Percentiles rank a stretch among this genome's conserved stretches.
Conservation (phyloP, 768 basidiomycete species). For the Boletus sp. region DNA sequence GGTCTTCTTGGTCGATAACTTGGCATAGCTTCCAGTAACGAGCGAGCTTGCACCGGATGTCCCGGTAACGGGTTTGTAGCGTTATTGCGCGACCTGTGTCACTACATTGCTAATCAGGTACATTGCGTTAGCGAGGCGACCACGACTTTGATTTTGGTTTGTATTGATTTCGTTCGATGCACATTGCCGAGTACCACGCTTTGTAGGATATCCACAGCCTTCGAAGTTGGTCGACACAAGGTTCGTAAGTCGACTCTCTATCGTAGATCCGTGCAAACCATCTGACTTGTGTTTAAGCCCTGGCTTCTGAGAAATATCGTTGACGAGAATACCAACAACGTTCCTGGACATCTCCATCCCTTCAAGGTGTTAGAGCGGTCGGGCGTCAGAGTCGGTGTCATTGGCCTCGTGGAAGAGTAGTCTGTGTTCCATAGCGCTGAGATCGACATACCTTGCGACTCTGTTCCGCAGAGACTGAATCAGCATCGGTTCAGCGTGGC, state of each 20-base stretch:
- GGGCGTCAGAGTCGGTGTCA: slow-evolving; percentile 71
- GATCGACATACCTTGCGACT: not conserved
- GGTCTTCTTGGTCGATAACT: not conserved
- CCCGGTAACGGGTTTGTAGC: slow-evolving; percentile 65
- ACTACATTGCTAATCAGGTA: slow-evolving; percentile 1
- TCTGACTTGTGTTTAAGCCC: too few relatives aligned
- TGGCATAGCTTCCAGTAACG: slow-evolving; percentile 72
- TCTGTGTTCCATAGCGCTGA: slow-evolving; percentile 28
- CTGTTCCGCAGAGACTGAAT: slow-evolving; percentile 76
- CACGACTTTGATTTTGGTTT: slow-evolving; percentile 89
- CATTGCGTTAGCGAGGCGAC: slow-evolving; percentile 51
- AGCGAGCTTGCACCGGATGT: slow-evolving; percentile 79
- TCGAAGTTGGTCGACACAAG: slow-evolving; percentile 65
- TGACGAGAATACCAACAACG: slow-evolving; percentile 57
- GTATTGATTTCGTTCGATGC: slow-evolving; percentile 5
- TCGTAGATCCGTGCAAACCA: too few relatives aligned
- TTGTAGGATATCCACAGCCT: slow-evolving; percentile 60
- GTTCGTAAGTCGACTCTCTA: slow-evolving; percentile 50
- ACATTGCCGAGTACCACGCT: not conserved
- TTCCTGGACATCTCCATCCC: slow-evolving; percentile 59
- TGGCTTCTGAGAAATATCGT: slow-evolving; percentile 72
- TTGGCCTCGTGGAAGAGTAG: slow-evolving; percentile 92
- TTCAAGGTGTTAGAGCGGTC: slow-evolving; percentile 66
- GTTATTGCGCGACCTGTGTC: not conserved
- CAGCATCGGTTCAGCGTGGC: slow-evolving; percentile 83